These are phyloP conservation scores for Mortierella sp. DNA, from an alignment of 371 early-diverging fungal genomes.

Conservation along the genomic window DNA sequence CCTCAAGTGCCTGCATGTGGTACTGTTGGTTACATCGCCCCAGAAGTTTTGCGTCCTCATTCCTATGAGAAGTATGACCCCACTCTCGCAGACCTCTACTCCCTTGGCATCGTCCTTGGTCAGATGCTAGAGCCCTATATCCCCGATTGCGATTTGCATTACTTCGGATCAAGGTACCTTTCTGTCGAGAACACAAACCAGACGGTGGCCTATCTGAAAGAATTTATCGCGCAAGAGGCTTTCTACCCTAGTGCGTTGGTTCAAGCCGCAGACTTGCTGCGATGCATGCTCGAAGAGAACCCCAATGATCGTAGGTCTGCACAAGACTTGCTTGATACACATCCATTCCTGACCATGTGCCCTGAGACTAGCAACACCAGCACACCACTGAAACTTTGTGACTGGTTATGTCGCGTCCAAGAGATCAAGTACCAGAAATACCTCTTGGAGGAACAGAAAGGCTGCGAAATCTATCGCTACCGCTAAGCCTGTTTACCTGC, in stretches of 20 bases:
- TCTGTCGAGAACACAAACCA: conserved; percentile 66
- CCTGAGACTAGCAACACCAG: conserved; percentile 5
- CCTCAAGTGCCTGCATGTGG: conserved; percentile 64
- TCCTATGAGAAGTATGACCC: conserved; percentile 43
- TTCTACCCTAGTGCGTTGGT: conserved; percentile 39
- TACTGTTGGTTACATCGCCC: conserved; percentile 86
- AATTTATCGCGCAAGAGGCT: conserved; percentile 46
- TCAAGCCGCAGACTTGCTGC: conserved; percentile 51
- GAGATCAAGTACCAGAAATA: conserved; percentile 57
- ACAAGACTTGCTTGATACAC: conserved; percentile 37
- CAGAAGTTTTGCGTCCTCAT: conserved; percentile 68
- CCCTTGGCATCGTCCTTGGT: conserved; percentile 75
- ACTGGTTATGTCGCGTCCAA: conserved; percentile 55
- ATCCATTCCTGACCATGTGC: conserved; percentile 38
- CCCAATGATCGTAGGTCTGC: conserved; percentile 51
- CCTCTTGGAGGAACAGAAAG: conserved; percentile 39
- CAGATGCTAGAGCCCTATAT: conserved; percentile 74
- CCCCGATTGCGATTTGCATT: conserved; percentile 65
- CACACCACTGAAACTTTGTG: conserved; percentile 43
- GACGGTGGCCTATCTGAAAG: conserved; percentile 60
- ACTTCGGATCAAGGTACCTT: conserved; percentile 73
- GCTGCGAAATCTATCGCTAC: conserved; percentile 54
- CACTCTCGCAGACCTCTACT: conserved; percentile 70
- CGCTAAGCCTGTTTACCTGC: conserved; percentile 19
- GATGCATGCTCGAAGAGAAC: conserved; percentile 42